A percentile compares a stretch with the other conserved stretches of the same genome.
Evolutionary conservation across 176 grass and related monocot genomes (phyloP).

Genomic region (Oryza brachyantha): DNA sequence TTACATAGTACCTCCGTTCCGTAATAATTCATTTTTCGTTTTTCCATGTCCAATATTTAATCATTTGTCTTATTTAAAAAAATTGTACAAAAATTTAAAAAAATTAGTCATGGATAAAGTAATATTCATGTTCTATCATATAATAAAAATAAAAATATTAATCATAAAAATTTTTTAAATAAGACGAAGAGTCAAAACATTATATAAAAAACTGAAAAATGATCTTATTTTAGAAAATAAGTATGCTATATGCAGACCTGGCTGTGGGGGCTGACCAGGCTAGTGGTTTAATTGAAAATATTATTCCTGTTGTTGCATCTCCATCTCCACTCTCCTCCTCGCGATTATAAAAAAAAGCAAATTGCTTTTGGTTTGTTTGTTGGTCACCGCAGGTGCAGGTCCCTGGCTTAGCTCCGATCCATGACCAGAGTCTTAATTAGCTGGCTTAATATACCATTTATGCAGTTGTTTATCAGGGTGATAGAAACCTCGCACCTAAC

Average conservation of each 20-base stretch:
- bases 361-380: constrained; percentile 1
- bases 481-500: constrained; percentile 6
- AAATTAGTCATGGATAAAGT: no score
- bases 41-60: no score
- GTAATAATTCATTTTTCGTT: no score
- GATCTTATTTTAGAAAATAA: no score
- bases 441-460: not conserved
- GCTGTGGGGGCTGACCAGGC: not conserved
- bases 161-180: no score
- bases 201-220: no score
- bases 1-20: no score
- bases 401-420: not conserved
- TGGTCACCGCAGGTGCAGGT: not conserved
- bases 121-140: no score
- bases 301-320: not conserved
- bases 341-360: not conserved
- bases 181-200: no score
- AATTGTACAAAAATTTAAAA: no score
- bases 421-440: not conserved
- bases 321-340: not conserved
- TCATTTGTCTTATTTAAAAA: no score
- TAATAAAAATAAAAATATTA: no score
- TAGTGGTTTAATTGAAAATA: not conserved
- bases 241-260: not conserved
- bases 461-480: not conserved